A percentile compares a stretch with the other conserved stretches of the same genome.
Evolutionary conservation across 352 stramenopile species (phyloP).

Genomic region (Paralagenidium karlingii): DNA sequence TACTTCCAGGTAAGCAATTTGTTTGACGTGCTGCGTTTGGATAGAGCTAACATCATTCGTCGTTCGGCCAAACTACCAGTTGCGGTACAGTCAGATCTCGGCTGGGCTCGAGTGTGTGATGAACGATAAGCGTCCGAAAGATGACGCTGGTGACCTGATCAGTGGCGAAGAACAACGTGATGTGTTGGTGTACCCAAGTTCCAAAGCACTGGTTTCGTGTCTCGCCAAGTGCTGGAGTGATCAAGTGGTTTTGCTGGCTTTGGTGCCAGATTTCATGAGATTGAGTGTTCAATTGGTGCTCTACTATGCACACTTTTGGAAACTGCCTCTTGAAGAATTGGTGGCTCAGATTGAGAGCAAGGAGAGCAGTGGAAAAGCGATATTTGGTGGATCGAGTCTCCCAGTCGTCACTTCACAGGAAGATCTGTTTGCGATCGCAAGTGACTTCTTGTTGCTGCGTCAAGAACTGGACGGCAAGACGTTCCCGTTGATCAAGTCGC

Average conservation of each 20-base stretch:
- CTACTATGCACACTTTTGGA: slow-evolving; percentile 51
- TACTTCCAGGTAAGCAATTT: slow-evolving; percentile 50
- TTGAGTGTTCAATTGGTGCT: slow-evolving; percentile 53
- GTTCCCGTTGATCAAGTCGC: slow-evolving; percentile 14
- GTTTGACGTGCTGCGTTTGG: neutral
- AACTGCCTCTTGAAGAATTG: slow-evolving; percentile 23
- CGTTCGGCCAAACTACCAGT: neutral
- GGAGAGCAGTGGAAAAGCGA: no score
- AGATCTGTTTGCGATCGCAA: slow-evolving; percentile 54
- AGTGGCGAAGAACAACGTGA: neutral
- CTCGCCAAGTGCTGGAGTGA: slow-evolving; percentile 50
- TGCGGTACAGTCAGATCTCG: slow-evolving; percentile 44
- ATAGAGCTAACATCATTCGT: neutral
- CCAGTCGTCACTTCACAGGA: slow-evolving; percentile 49
- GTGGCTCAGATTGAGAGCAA: slow-evolving; percentile 26
- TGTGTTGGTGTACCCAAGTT: slow-evolving; percentile 32
- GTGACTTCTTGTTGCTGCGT: slow-evolving; percentile 51
- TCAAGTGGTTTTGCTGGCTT: slow-evolving; percentile 29
- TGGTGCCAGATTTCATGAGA: slow-evolving; percentile 54
- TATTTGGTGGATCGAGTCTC: no score
- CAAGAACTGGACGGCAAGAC: no score
- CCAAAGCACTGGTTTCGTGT: slow-evolving; percentile 22
- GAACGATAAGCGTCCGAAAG: slow-evolving; percentile 10
- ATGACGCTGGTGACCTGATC: slow-evolving; percentile 1
- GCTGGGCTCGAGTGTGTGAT: slow-evolving; percentile 22